Conservation (phyloP, 129 eudicot species). For the Artemisia argyi region DNA sequence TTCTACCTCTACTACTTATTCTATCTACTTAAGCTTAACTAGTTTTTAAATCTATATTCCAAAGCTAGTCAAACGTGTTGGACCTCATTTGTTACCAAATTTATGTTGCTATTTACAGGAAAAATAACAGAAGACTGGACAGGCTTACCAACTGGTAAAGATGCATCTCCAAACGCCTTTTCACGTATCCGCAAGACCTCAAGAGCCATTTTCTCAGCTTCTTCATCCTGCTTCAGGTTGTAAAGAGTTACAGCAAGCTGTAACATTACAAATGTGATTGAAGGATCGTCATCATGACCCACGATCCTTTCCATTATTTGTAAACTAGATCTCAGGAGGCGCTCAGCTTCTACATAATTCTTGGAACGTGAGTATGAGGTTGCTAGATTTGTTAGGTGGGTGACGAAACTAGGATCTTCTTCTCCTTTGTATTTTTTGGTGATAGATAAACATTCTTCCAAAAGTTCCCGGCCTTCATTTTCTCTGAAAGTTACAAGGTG, state of each 20-base stretch:
- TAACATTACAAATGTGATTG: constrained; percentile 77
- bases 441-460: constrained; percentile 70
- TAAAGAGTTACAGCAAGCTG: constrained; percentile 78
- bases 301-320: constrained; percentile 51
- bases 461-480: constrained; percentile 62
- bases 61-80: not conserved
- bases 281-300: constrained; percentile 68
- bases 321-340: constrained; percentile 61
- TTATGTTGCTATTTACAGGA: not conserved
- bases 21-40: no score
- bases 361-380: constrained; percentile 80
- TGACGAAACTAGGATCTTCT: constrained; percentile 65
- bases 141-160: constrained; percentile 82
- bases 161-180: constrained; percentile 68
- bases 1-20: not conserved
- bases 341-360: constrained; percentile 81
- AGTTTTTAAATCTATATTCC: no score
- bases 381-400: constrained; percentile 84
- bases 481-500: constrained; percentile 41
- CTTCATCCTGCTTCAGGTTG: constrained; percentile 65
- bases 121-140: constrained; percentile 4
- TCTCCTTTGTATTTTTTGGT: constrained; percentile 65
- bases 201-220: constrained; percentile 73
- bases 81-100: not conserved
- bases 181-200: constrained; percentile 76